Evolutionary conservation across 169 alveolate genomes (phyloP), one percentile per base, ranked within the genome.

Genomic region (Theileria sp.): DNA sequence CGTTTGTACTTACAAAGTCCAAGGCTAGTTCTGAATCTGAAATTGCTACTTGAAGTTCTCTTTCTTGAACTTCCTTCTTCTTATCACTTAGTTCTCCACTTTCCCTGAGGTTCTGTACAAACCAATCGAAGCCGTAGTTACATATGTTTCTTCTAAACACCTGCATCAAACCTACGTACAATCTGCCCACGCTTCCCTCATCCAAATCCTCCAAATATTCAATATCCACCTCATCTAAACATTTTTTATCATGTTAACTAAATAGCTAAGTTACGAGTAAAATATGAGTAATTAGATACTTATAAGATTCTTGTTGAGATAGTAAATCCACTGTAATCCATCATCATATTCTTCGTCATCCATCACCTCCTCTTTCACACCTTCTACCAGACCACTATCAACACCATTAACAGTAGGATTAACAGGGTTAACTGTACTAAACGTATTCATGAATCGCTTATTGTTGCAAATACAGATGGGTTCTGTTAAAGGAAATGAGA

Each of bases 391-490:
- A 5, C 36, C 36, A 32, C 5, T 32, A 32, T 32, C 8, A 8
- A 13, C 19, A 44, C 17, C 8, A 28, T 15, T 5, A 21, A 26
- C 54, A 28, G 13, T 51, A 0, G 38, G 7, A 15, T 15, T 13
- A 1, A 1, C 26, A n/a, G 28, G 17, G 77, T 69, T 69, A 1
- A 69, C 12, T 8, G 4, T 36, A 4, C 32, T 23, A 19, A n/a
- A 10, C 9, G 51, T 69, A 21, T 19, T 50, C 25, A 36, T 51
- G n/a, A 50, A 69, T 26, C 77, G 44, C 62, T 44, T 44, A 36
- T 69, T 69, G 38, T 44, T 50, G 61, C 88, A 81, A 21, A 81
- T 60, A 34, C 88, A 81, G 26, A 58, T 51, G 12, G 88, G 88
- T 7, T 25, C 21, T 10, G 71, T n/a, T 50, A 81, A 60, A 9